phyloP scores from a whole-genome alignment of 306 rosid species.

The Ormosia emarginata region DNA sequence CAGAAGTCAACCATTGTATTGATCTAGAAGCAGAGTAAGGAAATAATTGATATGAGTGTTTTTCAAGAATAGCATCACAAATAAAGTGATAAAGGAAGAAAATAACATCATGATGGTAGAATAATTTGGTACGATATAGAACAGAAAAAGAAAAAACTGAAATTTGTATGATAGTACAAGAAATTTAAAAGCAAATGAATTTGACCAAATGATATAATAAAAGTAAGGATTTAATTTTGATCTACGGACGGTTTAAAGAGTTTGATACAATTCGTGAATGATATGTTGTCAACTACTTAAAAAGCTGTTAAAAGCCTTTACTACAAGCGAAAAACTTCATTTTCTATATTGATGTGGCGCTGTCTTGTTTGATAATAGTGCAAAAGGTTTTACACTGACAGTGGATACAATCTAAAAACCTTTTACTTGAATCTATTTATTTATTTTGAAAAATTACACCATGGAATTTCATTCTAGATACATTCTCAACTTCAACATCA shows the following conservation, averaged over 20 bases:
- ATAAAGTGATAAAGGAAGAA: background rate
- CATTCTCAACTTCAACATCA: background rate
- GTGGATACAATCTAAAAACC: background rate
- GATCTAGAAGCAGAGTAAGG: background rate
- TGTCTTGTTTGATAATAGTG: background rate
- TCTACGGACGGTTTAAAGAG: background rate
- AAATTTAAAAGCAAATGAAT: background rate
- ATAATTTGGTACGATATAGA: background rate
- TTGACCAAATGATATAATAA: background rate
- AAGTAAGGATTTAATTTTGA: conserved; percentile 7
- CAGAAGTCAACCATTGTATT: background rate
- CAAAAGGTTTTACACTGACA: background rate
- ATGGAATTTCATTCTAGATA: background rate
- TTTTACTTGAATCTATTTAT: background rate
- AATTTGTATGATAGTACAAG: background rate
- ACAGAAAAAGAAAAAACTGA: background rate
- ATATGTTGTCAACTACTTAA: background rate
- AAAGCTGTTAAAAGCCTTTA: background rate
- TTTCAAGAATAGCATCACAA: background rate
- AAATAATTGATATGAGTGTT: background rate
- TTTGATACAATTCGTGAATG: background rate
- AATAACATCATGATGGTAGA: background rate
- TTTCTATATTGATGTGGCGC: background rate
- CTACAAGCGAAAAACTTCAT: background rate
- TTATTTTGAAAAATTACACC: background rate